phyloP scores from a whole-genome alignment of 2,329 filamentous ascomycete genomes.

The Aspergillus brasiliensis region DNA sequence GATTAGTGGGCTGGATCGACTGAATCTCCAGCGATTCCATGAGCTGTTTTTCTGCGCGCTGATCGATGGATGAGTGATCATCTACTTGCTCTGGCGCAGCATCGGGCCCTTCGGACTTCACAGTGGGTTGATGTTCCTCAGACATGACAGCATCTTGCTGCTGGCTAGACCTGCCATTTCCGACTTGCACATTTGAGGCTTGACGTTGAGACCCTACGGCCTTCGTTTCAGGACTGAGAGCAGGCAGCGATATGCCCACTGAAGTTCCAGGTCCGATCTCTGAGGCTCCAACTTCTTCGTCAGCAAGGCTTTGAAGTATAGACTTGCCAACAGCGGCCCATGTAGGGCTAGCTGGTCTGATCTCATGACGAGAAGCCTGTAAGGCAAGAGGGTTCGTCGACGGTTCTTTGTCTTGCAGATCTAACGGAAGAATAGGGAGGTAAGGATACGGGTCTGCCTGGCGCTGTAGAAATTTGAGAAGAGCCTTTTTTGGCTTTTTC shows the following conservation, averaged over 20 bases:
- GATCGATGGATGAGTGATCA: slow-evolving; percentile 38
- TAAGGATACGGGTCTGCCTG: slow-evolving; percentile 58
- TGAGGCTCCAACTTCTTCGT: slow-evolving; percentile 40
- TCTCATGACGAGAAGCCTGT: slow-evolving; percentile 41
- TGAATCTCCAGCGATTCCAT: slow-evolving; percentile 39
- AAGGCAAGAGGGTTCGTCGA: slow-evolving; percentile 40
- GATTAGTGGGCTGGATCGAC: slow-evolving; percentile 26
- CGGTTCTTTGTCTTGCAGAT: slow-evolving; percentile 32
- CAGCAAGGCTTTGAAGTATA: slow-evolving; percentile 48
- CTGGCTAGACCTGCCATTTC: slow-evolving; percentile 7
- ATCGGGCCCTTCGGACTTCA: slow-evolving; percentile 18
- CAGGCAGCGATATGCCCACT: slow-evolving; percentile 47
- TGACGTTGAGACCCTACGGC: slow-evolving; percentile 21
- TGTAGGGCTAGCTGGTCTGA: slow-evolving; percentile 36
- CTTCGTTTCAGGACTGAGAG: slow-evolving; percentile 26
- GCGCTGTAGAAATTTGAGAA: slow-evolving; percentile 55
- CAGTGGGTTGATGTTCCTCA: slow-evolving; percentile 17
- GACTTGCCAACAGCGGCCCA: slow-evolving; percentile 54
- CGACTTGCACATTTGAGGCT: slow-evolving; percentile 12
- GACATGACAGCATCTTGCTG: slow-evolving; percentile 21
- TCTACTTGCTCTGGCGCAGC: slow-evolving; percentile 25
- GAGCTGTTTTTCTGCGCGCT: slow-evolving; percentile 40
- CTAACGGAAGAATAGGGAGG: slow-evolving; percentile 39
- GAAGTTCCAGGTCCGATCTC: slow-evolving; percentile 39
- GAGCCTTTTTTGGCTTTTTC: slow-evolving; percentile 53